Evolutionary conservation across 768 basidiomycete species (phyloP), one percentile per base, ranked within the genome.

Genomic region (Paxillus ammoniavirescens): DNA sequence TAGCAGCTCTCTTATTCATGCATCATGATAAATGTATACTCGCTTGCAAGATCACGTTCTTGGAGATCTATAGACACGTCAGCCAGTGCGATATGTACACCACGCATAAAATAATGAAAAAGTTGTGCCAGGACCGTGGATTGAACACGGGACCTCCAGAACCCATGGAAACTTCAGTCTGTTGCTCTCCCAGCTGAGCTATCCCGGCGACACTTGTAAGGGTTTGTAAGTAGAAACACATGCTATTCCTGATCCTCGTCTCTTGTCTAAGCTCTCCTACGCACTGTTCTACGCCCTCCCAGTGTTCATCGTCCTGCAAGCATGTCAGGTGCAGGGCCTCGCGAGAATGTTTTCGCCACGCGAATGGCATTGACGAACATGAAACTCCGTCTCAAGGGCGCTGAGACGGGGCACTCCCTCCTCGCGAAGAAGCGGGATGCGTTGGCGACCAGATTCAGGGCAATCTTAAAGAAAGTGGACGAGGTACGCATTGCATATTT

Each of bases 341-440:
- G 95, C 66, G 95, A 98, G 77, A 91, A 90, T 72, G 81, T 97
- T 63, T 98, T 98, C 69, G 94, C 96, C 18, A 98, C 96, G 17
- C 89, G 96, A 42, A 98, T 98, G 95, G 93, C 94, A 33, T 79
- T 98, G 42, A 94, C 93, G 52, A 91, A 93, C 72, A 98, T 92
- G 53, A 93, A 93, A 66, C 74, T 87, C 31, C 83, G 92, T 46
- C 79, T 96, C 53, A 96, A 96, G 70, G 84, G 93, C 17, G 93
- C 94, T 6, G 91, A 94, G 72, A 96, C 92, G 1, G 95, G 96
- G 0, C 96, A 98, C 71, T 94, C 93, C 0, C 77, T 98, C 18
- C 81, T 98, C 23, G 94, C 96, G 26, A 98, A 98, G 84, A 99
- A 99, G 76, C 84, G 94, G 51, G 97, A 99, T 78, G 97, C 97